phyloP scores from a whole-genome alignment of 2,329 filamentous ascomycete genomes.

The Domatiomyces catenatus region DNA sequence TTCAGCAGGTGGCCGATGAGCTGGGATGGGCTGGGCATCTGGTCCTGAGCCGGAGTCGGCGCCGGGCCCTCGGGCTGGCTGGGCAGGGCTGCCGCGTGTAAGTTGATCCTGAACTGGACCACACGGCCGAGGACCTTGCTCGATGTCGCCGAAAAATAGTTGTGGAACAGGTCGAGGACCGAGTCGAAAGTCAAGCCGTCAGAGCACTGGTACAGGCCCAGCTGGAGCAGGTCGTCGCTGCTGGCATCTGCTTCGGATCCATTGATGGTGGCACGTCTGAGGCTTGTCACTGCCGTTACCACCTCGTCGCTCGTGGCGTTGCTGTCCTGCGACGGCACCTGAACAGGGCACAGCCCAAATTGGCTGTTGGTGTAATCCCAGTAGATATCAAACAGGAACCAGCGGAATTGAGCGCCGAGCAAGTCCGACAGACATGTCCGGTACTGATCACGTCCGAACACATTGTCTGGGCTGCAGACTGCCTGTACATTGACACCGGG shows the following conservation, averaged over 20 bases:
- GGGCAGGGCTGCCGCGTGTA: constrained; percentile 40
- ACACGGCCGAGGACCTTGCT: constrained; percentile 41
- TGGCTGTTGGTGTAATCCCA: constrained; percentile 41
- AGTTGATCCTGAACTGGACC: constrained; percentile 40
- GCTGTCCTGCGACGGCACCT: constrained; percentile 11
- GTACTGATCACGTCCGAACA: constrained; percentile 38
- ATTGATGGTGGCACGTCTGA: constrained; percentile 15
- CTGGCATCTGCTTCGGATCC: constrained; percentile 5
- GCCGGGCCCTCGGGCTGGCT: constrained; percentile 29
- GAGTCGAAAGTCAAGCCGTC: constrained; percentile 35
- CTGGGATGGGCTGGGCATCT: constrained; percentile 31
- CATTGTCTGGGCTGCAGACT: constrained; percentile 41
- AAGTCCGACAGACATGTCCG: constrained; percentile 48
- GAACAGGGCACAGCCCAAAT: constrained; percentile 48
- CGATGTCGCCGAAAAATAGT: constrained; percentile 38
- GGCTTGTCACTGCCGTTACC: constrained; percentile 7
- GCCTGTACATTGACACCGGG: constrained; percentile 42
- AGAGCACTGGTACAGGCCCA: constrained; percentile 43
- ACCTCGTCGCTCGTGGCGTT: constrained; percentile 9
- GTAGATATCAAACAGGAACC: constrained; percentile 46
- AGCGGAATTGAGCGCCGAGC: constrained; percentile 42
- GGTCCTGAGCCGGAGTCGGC: constrained; percentile 24
- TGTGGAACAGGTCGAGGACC: constrained; percentile 35
- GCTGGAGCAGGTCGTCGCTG: constrained; percentile 17
- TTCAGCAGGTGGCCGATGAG: constrained; percentile 35